Base-by-base conservation (phyloP, 1,284 basidiomycete genomes). In the Fomes fomentarius region DNA sequence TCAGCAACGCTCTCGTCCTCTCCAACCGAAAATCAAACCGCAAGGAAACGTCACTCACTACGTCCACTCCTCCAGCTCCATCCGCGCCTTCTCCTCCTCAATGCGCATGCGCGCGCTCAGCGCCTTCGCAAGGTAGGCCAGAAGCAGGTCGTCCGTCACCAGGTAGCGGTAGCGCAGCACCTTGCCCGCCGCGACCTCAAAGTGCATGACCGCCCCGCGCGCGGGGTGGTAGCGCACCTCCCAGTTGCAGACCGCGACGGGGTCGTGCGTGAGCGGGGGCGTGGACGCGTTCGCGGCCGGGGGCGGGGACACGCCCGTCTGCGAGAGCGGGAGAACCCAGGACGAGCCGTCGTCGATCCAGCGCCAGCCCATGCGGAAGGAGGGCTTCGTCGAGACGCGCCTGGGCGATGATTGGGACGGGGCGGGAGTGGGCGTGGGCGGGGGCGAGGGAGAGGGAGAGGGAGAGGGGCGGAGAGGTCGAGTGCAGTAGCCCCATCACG, bases 301-400 rank as follows among this genome's bases (percentile, higher is more conserved):
- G 4, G 62, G 58, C n/a, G 41, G 52, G 12, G 43, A n/a, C 39
- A 67, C 55, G 45, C 61, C 63, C 6, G 40, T 25, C 14, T 40
- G 54, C 11, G 57, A 45, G 19, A 67, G 61, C 1, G 50, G 39
- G 38, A 67, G 45, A 11, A 60, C 56, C 63, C 63, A 67, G n/a
- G 56, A 57, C 15, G 48, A 46, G 6, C 47, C 25, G 58, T 67
- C 66, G 52, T 62, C 64, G 40, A 66, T 55, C 61, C 63, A 66
- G 40, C 66, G 64, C 50, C 51, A 50, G 28, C 60, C 57, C 15
- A 54, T 30, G 22, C 43, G 57, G 48, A 65, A 65, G n/a, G 59
- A 30, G 21, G 58, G 57, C 28, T 44, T 41, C 28, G 25, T 46
- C 10, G 28, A 7, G 7, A 7, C 15, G 22, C 7, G n/a, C 7